Evolutionary conservation across 768 basidiomycete genomes (phyloP).

Genomic region (Serendipita sp.): DNA sequence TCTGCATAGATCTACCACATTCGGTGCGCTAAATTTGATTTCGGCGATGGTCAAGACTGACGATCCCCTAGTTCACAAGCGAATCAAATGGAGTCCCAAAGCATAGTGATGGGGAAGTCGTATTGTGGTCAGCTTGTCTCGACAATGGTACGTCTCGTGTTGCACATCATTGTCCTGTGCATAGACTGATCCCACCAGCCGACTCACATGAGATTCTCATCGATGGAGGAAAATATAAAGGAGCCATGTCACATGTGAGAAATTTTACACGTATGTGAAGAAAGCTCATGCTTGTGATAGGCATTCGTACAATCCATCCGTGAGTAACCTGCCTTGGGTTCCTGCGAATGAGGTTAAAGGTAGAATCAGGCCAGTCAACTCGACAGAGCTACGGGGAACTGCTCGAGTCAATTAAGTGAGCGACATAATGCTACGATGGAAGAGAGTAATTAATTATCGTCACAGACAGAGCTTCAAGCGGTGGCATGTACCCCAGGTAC

Average conservation of each 20-base stretch:
- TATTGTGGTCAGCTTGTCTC: conserved; percentile 8
- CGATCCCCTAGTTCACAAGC: not conserved
- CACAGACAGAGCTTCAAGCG: not conserved
- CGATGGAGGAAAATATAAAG: not conserved
- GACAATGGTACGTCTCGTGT: not conserved
- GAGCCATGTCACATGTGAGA: conserved; percentile 7
- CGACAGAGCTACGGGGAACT: not conserved
- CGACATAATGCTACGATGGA: not conserved
- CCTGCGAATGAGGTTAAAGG: not conserved
- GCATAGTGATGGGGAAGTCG: conserved; percentile 7
- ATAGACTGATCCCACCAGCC: not conserved
- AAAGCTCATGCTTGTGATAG: not conserved
- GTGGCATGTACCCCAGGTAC: not conserved
- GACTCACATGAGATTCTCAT: not conserved
- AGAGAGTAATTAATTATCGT: too few relatives aligned
- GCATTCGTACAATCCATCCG: conserved; percentile 4
- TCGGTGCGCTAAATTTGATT: not conserved
- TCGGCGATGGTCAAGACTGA: not conserved
- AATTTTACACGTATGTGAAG: not conserved
- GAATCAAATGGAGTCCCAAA: not conserved
- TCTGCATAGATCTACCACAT: not conserved
- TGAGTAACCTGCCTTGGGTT: not conserved
- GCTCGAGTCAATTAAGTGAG: not conserved
- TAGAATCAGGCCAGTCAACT: not conserved
- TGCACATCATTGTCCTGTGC: not conserved